Evolutionary conservation across 1,284 basidiomycete species (phyloP), one percentile per base, ranked within the genome.

Genomic region (Cryptococcus sp.): DNA sequence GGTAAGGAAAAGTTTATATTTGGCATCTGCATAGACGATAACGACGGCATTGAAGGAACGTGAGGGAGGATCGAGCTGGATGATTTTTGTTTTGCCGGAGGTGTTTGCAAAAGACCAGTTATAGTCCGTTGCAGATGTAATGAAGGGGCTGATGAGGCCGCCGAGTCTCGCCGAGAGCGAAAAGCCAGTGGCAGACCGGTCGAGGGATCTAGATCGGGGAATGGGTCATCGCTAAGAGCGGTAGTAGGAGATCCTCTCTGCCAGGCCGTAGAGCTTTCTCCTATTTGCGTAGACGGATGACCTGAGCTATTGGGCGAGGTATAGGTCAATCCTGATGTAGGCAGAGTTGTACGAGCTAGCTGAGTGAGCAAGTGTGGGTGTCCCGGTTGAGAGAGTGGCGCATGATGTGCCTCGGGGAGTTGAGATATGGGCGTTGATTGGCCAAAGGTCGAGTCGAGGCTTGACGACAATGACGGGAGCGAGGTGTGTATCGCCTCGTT

Each of bases 71-170:
- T 22, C 10, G 22, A 56, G 13, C 50, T 38, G 38, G 58, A 40
- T 48, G 43, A 39, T 25, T 25, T 17, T 23, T 56, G 45, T 40
- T 61, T 50, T 15, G 41, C 17, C 3, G 62, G 25, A 38, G 64
- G 57, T 2, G 63, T 50, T 11, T 59, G 50, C 3, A 70, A 53
- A 5, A 74, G 60, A 20, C 65, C 67, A 5, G 74, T 75, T 40
- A 77, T 77, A 1, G 75, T 77, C 19, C 74, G 54, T 55, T 77
- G 75, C 5, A 77, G 60, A 19, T 73, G 70, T n/a, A 74, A 55
- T 25, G 68, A 67, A 8, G 70, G 70, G 3, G 60, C 59, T 3
- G 60, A 55, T 16, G 65, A 62, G 5, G 59, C 57, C 7, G 48
- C 19, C 7, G 62, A 57, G 3, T 43, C 53, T 30, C 49, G 49